Conservation (phyloP, 2,329 filamentous ascomycete genomes). For the Knoxdaviesia capensis region DNA sequence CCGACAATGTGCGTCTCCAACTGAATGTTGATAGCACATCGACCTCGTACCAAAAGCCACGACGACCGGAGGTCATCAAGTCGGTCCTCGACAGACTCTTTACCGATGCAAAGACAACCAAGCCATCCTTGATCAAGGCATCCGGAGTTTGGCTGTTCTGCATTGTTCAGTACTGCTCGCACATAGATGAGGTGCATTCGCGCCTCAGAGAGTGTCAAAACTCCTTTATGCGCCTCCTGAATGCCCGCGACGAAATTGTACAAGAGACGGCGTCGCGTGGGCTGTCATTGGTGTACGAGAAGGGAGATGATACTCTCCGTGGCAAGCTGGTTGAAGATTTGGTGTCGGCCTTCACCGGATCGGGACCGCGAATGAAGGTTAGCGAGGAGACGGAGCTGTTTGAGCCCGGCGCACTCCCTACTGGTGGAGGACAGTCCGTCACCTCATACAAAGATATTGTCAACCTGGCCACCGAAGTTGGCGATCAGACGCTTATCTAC, state of each 20-base stretch:
- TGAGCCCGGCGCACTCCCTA: conserved; percentile 74
- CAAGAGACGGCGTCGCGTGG: conserved; percentile 90
- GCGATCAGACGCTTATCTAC: conserved; percentile 90
- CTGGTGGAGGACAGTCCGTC: conserved; percentile 70
- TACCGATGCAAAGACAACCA: conserved; percentile 59
- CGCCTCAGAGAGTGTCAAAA: conserved; percentile 62
- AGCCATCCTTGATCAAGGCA: conserved; percentile 76
- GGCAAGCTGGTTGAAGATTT: conserved; percentile 72
- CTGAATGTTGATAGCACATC: conserved; percentile 46
- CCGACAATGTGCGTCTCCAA: conserved; percentile 53
- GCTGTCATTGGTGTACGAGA: conserved; percentile 82
- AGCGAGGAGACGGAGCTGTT: conserved; percentile 85
- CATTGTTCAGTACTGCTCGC: conserved; percentile 74
- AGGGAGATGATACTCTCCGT: conserved; percentile 63
- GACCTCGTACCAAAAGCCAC: conserved; percentile 16
- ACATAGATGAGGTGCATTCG: conserved; percentile 51
- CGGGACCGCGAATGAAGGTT: conserved; percentile 56
- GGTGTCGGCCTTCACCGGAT: conserved; percentile 72
- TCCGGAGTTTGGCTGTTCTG: conserved; percentile 92
- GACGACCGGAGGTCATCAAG: conserved; percentile 21
- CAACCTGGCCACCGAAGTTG: conserved; percentile 87
- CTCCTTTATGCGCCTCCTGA: conserved; percentile 73
- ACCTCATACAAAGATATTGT: conserved; percentile 98
- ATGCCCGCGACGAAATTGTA: conserved; percentile 78
- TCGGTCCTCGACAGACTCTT: conserved; percentile 53